Evolutionary conservation across 805 yeast genomes (phyloP).

Genomic region (Debaryomyces hansenii): DNA sequence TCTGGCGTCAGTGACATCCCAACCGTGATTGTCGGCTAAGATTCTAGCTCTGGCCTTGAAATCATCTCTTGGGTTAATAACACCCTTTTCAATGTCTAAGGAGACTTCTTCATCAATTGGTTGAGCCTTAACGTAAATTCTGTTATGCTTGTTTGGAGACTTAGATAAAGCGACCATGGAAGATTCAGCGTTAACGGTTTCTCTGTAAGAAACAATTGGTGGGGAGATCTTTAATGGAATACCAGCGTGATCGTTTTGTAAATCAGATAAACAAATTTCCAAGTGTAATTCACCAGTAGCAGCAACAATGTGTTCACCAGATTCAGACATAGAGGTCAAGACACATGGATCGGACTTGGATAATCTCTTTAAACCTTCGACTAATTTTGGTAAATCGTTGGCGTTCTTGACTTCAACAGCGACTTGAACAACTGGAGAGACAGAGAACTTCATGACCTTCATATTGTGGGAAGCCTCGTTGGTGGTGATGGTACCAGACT

Average conservation of each 20-base stretch:
- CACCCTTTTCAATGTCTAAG: constrained; percentile 89
- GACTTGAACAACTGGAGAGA: constrained; percentile 99
- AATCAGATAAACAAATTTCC: constrained; percentile 95
- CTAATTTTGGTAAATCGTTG: constrained; percentile 98
- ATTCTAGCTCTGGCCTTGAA: constrained; percentile 98
- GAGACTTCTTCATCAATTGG: constrained; percentile 94
- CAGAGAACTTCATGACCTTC: constrained; percentile 99
- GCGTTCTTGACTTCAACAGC: constrained; percentile 99
- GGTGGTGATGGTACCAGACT: constrained; percentile 99
- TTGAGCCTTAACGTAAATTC: constrained; percentile 96
- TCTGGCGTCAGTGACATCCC: constrained; percentile 99
- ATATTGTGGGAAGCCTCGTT: constrained; percentile 96
- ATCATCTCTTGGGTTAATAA: constrained; percentile 93
- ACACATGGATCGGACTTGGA: constrained; percentile 99
- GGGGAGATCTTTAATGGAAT: constrained; percentile 96
- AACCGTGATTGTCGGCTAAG: constrained; percentile 97
- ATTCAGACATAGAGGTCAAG: constrained; percentile 76
- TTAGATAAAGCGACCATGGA: constrained; percentile 95
- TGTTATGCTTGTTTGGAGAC: constrained; percentile 99
- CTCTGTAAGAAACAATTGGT: constrained; percentile 98
- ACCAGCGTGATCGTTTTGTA: constrained; percentile 99
- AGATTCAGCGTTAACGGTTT: constrained; percentile 92
- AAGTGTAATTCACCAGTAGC: constrained; percentile 99
- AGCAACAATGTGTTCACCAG: constrained; percentile 99
- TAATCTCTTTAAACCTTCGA: constrained; percentile 99